phyloP scores from a whole-genome alignment of 1,284 basidiomycete species.

The Puccinia sorghi region DNA sequence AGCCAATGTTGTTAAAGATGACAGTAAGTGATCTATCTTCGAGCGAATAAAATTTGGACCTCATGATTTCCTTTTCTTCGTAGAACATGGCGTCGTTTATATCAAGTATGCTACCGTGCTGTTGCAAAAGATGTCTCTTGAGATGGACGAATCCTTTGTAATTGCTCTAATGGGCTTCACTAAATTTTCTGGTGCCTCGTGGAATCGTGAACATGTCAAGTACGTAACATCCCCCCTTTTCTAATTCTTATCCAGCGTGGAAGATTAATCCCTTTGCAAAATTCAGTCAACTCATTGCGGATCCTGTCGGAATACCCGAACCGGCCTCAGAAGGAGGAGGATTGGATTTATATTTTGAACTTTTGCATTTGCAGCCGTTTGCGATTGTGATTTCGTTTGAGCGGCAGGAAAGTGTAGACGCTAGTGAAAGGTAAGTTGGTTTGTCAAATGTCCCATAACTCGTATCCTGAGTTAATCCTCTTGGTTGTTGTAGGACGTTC shows the following conservation, averaged over 20 bases:
- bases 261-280: neutral
- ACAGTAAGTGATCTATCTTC: constrained; percentile 64
- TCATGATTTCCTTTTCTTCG: constrained; percentile 5
- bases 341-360: constrained; percentile 89
- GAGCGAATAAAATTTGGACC: neutral
- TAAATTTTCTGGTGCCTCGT: constrained; percentile 84
- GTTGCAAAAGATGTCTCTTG: constrained; percentile 90
- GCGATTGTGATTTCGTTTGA: constrained; percentile 92
- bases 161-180: constrained; percentile 89
- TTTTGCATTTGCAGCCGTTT: constrained; percentile 94
- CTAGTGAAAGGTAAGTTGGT: constrained; percentile 79
- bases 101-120: constrained; percentile 96
- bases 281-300: constrained; percentile 72
- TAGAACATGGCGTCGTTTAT: constrained; percentile 92
- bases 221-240: constrained; percentile 8
- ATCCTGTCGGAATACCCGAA: constrained; percentile 76
- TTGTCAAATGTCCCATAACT: neutral
- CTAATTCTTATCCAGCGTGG: neutral
- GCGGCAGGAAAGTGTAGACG: constrained; percentile 88
- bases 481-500: constrained; percentile 62
- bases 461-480: neutral
- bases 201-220: constrained; percentile 68
- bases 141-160: constrained; percentile 94
- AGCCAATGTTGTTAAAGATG: constrained; percentile 86
- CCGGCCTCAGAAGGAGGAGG: constrained; percentile 68